A percentile compares a stretch with the other conserved stretches of the same genome.
Evolutionary conservation across 352 stramenopile genomes (phyloP).

Genomic region (Phytophthora cajani): DNA sequence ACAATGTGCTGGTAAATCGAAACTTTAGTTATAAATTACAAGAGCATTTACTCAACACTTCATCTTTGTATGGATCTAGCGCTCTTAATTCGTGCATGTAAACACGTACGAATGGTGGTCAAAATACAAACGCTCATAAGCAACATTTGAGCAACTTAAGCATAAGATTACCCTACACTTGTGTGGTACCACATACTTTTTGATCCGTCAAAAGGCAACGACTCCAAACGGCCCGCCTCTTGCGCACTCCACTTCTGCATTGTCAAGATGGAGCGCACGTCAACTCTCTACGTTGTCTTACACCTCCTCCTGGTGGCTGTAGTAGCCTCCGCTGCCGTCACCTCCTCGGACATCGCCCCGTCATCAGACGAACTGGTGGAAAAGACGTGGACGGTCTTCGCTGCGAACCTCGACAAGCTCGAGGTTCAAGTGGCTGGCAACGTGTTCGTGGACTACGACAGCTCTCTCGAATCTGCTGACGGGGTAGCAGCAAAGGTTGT

Average conservation of each 20-base stretch:
- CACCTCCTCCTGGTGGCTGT: conserved; percentile 8
- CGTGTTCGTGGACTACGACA: conserved; percentile 52
- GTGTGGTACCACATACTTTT: background rate
- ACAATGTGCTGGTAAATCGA: background rate
- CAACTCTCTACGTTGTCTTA: background rate
- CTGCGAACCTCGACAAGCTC: conserved; percentile 26
- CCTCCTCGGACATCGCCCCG: conserved; percentile 4
- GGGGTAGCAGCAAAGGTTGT: conserved; percentile 36
- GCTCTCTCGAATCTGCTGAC: conserved; percentile 21
- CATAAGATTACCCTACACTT: background rate
- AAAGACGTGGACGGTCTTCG: conserved; percentile 45
- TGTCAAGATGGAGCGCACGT: conserved; percentile 13
- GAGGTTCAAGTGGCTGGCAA: conserved; percentile 42
- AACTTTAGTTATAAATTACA: background rate
- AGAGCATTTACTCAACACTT: background rate
- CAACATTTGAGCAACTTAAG: conserved; percentile 6
- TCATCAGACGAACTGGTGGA: conserved; percentile 28
- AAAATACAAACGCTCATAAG: background rate
- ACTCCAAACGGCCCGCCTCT: conserved; percentile 1
- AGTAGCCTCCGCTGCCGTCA: conserved; percentile 9
- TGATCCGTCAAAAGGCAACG: background rate
- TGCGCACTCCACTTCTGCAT: conserved; percentile 13
- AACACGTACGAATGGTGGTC: conserved; percentile 12
- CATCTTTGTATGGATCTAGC: background rate
- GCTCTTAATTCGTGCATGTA: background rate